A percentile compares a stretch with the other conserved stretches of the same genome.
Evolutionary conservation across 257 asterid genomes (phyloP).

Genomic region (Solanum clarkiae): DNA sequence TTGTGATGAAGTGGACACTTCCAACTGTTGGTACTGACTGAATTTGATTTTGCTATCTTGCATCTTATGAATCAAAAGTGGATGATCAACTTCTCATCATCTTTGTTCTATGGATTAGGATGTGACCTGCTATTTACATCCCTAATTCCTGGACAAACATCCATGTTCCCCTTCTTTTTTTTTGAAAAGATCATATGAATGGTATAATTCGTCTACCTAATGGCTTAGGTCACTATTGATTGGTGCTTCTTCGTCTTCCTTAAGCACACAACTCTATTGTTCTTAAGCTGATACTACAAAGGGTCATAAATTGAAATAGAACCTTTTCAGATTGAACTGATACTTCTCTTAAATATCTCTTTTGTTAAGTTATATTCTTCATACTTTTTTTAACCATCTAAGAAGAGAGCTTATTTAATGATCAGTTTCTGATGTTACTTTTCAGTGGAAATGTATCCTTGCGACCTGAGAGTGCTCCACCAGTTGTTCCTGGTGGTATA

Average conservation of each 20-base stretch:
- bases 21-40: not conserved
- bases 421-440: slow-evolving; percentile 6
- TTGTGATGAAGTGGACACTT: not conserved
- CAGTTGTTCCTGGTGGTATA: slow-evolving; percentile 83
- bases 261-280: not conserved
- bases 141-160: not conserved
- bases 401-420: not conserved
- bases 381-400: not conserved
- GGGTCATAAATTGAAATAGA: not conserved
- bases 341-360: not conserved
- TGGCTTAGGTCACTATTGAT: not conserved
- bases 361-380: not conserved
- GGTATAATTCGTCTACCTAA: not conserved
- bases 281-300: not conserved
- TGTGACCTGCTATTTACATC: not conserved
- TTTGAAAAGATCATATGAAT: not conserved
- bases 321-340: not conserved
- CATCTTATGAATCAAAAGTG: not conserved
- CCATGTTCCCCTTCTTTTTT: not conserved
- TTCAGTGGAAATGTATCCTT: slow-evolving; percentile 81
- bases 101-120: not conserved
- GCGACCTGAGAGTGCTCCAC: slow-evolving; percentile 23
- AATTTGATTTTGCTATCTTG: not conserved
- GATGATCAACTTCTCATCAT: not conserved
- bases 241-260: not conserved